Percentiles rank a stretch among this genome's conserved stretches.
phyloP scores from a whole-genome alignment of 2,329 filamentous ascomycete genomes.

The Nemania sp. region DNA sequence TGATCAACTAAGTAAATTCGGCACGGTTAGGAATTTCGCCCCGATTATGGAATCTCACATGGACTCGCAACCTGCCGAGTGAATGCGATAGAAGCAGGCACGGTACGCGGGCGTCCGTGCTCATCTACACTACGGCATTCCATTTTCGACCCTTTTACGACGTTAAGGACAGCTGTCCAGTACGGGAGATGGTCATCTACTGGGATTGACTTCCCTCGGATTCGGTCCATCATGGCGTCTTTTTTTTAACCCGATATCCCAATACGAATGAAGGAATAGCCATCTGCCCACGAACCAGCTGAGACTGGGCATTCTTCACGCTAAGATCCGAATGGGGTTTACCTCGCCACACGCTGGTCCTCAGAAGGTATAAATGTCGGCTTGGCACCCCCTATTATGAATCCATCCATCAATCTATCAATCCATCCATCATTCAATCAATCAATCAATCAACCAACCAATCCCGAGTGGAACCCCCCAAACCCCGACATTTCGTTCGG shows the following conservation, averaged over 20 bases:
- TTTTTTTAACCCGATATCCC: neutral
- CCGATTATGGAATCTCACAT: conserved; percentile 17
- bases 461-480: neutral
- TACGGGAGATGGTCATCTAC: neutral
- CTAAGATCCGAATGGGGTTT: neutral
- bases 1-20: neutral
- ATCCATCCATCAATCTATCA: neutral
- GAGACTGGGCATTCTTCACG: neutral
- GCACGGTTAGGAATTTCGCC: conserved; percentile 8
- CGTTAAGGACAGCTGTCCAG: neutral
- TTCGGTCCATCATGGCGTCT: neutral
- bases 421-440: conserved; percentile 10
- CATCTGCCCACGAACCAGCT: neutral
- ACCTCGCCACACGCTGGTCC: neutral
- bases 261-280: neutral
- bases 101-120: neutral
- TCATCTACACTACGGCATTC: neutral
- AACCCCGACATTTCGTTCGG: no score
- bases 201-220: neutral
- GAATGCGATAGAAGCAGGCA: neutral
- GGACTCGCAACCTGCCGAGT: conserved; percentile 5
- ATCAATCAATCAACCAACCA: no score
- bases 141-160: no score
- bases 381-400: neutral
- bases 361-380: neutral